A percentile compares a stretch with the other conserved stretches of the same genome.
phyloP scores from a whole-genome alignment of 345 rosid genomes.

The Camelina laxa region DNA sequence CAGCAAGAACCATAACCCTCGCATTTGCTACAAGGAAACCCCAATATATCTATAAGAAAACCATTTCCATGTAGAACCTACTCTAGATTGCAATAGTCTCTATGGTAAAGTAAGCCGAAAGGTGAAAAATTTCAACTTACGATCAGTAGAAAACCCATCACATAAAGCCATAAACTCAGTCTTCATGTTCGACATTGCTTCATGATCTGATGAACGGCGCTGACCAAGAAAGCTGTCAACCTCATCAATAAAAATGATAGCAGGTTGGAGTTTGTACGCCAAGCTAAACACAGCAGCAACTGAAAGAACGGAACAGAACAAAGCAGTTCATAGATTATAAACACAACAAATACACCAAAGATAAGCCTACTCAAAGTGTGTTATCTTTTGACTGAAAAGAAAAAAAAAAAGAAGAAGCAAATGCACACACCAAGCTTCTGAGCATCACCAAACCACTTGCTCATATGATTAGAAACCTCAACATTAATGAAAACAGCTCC shows the following conservation, averaged over 20 bases:
- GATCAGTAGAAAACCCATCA: slow-evolving; percentile 98
- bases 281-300: slow-evolving; percentile 97
- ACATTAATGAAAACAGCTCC: slow-evolving; percentile 98
- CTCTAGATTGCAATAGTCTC: background rate
- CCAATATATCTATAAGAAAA: slow-evolving; percentile 25
- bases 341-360: background rate
- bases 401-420: background rate
- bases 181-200: slow-evolving; percentile 93
- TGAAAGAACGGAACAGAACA: slow-evolving; percentile 46
- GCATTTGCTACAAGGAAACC: slow-evolving; percentile 70
- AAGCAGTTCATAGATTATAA: slow-evolving; percentile 3
- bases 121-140: slow-evolving; percentile 58
- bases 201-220: slow-evolving; percentile 87
- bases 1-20: slow-evolving; percentile 96
- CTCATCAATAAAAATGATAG: slow-evolving; percentile 95
- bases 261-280: slow-evolving; percentile 95
- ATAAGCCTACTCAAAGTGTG: no score
- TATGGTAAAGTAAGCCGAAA: background rate
- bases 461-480: slow-evolving; percentile 84
- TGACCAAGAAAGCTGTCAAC: slow-evolving; percentile 97
- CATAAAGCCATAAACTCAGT: slow-evolving; percentile 99
- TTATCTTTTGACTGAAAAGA: no score
- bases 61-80: background rate
- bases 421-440: slow-evolving; percentile 89
- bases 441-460: slow-evolving; percentile 99